Conservation (phyloP, 768 basidiomycete genomes). For the Cyclocybe aegerita region DNA sequence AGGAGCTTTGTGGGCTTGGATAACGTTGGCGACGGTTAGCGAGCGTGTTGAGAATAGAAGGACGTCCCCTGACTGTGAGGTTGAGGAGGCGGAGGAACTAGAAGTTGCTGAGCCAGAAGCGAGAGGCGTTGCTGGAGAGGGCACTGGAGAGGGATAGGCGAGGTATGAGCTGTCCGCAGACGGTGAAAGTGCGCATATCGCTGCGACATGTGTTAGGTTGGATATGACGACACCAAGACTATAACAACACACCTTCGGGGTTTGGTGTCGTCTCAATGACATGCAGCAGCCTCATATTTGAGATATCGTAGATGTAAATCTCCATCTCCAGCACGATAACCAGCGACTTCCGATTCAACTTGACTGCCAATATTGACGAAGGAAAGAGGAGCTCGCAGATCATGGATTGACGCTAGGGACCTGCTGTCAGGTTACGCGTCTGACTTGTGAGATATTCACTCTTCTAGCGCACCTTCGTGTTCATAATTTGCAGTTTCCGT, state of each 20-base stretch:
- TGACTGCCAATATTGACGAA: conserved; percentile 94
- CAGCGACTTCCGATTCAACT: conserved; percentile 94
- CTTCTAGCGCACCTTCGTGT: conserved; percentile 77
- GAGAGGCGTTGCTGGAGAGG: conserved; percentile 70
- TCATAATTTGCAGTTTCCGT: conserved; percentile 94
- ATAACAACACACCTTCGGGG: conserved; percentile 69
- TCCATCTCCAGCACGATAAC: conserved; percentile 96
- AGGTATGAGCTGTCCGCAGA: conserved; percentile 92
- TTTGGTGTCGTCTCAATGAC: conserved; percentile 97
- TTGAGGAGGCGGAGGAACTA: conserved; percentile 22
- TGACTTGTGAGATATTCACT: neutral
- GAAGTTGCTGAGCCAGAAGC: conserved; percentile 28
- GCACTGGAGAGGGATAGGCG: conserved; percentile 94
- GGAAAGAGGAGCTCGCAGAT: conserved; percentile 99
- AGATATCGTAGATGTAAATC: conserved; percentile 99
- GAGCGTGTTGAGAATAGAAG: conserved; percentile 93
- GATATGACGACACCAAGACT: neutral
- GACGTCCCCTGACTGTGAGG: conserved; percentile 78
- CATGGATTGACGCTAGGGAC: conserved; percentile 84
- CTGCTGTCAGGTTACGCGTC: conserved; percentile 6
- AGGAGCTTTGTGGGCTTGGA: conserved; percentile 95
- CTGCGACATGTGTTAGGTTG: conserved; percentile 38
- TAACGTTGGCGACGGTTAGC: conserved; percentile 90
- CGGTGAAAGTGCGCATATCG: conserved; percentile 92
- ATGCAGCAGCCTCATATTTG: conserved; percentile 95